These are phyloP conservation scores for Sporisorium exsertum DNA, from an alignment of 1,284 basidiomycete genomes.

Conservation along the genomic window DNA sequence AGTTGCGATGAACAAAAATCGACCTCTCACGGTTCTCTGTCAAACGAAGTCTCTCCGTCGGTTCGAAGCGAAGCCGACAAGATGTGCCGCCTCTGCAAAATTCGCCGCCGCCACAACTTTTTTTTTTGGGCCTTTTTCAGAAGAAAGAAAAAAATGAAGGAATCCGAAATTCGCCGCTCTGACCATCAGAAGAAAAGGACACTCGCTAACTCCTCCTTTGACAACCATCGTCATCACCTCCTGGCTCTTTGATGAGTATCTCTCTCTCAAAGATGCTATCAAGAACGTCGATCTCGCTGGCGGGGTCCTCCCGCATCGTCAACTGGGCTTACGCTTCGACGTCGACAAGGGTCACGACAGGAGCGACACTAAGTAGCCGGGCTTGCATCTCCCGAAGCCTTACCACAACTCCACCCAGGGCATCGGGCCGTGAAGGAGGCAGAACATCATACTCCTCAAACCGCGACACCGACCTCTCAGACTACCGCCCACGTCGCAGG, in stretches of 20 bases:
- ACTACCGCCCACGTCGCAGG: constrained; percentile 13
- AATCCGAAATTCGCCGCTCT: constrained; percentile 16
- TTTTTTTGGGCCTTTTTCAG: constrained; percentile 7
- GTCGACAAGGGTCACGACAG: constrained; percentile 6
- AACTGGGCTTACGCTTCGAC: constrained; percentile 4
- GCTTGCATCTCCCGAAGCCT: constrained; percentile 10
- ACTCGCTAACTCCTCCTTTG: neutral
- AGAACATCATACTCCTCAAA: neutral
- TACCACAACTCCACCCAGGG: constrained; percentile 5
- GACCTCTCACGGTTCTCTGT: too few relatives aligned
- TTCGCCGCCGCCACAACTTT: constrained; percentile 9
- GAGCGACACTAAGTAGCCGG: constrained; percentile 3
- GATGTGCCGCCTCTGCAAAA: neutral
- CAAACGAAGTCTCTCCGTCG: too few relatives aligned
- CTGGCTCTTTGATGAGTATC: neutral
- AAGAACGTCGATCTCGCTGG: constrained; percentile 20
- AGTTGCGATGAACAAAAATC: too few relatives aligned
- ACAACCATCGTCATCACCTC: neutral
- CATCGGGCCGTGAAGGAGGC: constrained; percentile 14
- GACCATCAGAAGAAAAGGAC: neutral
- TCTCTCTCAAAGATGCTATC: constrained; percentile 21
- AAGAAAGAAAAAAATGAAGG: constrained; percentile 23
- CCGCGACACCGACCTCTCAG: constrained; percentile 18
- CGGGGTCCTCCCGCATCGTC: constrained; percentile 16
- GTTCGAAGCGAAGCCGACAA: too few relatives aligned